Base-by-base conservation (phyloP, 2,329 filamentous ascomycete species). In the Fusarium pseudoanthophilum region DNA sequence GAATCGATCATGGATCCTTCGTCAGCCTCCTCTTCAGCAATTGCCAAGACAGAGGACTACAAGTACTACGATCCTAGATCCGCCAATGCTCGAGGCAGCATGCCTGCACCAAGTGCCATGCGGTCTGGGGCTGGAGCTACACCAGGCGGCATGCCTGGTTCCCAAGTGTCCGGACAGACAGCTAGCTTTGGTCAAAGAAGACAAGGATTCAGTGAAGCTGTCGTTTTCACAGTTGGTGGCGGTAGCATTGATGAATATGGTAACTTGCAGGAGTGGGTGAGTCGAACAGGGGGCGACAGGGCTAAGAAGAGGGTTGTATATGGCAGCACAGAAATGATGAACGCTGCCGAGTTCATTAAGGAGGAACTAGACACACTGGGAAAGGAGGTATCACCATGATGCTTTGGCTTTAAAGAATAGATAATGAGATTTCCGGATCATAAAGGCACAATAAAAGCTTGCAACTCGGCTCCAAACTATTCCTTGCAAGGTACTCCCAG, bases 201-300 rank as follows among this genome's bases (percentile, higher is more conserved):
- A 61, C 95, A 97, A 79, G 95, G 94, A 0, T 98, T 95, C 82
- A 93, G 90, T 55, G 95, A 97, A 78, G 93, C 94, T 2, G 92
- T 97, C 61, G 94, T 97, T n/a, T 97, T 98, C 80, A 95, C 94
- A 0, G 94, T 97, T 7, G 96, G 96, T 8, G 96, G 97, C 52
- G 96, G 96, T 46, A 98, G 95, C 80, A 98, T 99, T 93, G 96
- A 99, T 77, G 96, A 99, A 82, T 99, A 98, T 80, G 95, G 95
- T 26, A 99, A 99, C 82, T 82, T 99, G 80, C 94, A 97, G 80
- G 96, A 98, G 80, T 99, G 96, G 96, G 94, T 95, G 10, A 91
- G 90, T 81, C 88, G 95, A 73, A 95, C 94, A 8, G 86, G 87
- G 53, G 90, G 90, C 20, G 88, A 89, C 62, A 88, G 90, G 14